phyloP scores from a whole-genome alignment of 2,329 filamentous ascomycete species.

The Phyllosticta paracitricarpa region DNA sequence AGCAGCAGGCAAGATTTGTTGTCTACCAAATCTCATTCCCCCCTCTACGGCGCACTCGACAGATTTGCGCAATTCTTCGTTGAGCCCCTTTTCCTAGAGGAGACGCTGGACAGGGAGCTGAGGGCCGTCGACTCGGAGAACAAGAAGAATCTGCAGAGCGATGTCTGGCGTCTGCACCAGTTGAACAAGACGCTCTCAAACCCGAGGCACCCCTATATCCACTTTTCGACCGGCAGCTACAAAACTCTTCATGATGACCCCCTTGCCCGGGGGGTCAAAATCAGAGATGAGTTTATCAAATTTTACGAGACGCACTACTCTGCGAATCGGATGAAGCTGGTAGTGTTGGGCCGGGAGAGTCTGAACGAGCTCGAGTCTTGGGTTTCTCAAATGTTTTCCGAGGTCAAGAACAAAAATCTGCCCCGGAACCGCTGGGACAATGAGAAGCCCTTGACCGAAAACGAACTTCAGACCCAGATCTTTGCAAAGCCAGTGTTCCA shows the following conservation, averaged over 20 bases:
- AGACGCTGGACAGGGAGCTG: constrained; percentile 77
- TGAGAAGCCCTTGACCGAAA: constrained; percentile 48
- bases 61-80: constrained; percentile 93
- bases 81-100: constrained; percentile 73
- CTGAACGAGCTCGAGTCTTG: constrained; percentile 75
- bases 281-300: constrained; percentile 83
- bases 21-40: constrained; percentile 37
- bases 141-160: constrained; percentile 92
- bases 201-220: constrained; percentile 75
- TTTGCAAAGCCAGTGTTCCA: constrained; percentile 93
- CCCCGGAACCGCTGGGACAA: constrained; percentile 57
- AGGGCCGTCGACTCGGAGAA: constrained; percentile 90
- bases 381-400: constrained; percentile 74
- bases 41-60: constrained; percentile 73
- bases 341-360: constrained; percentile 70
- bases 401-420: constrained; percentile 72
- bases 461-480: constrained; percentile 58
- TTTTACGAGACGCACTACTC: constrained; percentile 88
- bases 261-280: constrained; percentile 68
- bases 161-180: constrained; percentile 79
- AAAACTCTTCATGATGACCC: constrained; percentile 77
- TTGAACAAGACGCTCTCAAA: constrained; percentile 83
- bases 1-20: constrained; percentile 28
- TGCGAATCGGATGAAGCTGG: constrained; percentile 87
- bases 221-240: constrained; percentile 85